Evolutionary conservation across 176 grass and related monocot genomes (phyloP), one percentile per base, ranked within the genome.

Genomic region (Guadua angustifolia): DNA sequence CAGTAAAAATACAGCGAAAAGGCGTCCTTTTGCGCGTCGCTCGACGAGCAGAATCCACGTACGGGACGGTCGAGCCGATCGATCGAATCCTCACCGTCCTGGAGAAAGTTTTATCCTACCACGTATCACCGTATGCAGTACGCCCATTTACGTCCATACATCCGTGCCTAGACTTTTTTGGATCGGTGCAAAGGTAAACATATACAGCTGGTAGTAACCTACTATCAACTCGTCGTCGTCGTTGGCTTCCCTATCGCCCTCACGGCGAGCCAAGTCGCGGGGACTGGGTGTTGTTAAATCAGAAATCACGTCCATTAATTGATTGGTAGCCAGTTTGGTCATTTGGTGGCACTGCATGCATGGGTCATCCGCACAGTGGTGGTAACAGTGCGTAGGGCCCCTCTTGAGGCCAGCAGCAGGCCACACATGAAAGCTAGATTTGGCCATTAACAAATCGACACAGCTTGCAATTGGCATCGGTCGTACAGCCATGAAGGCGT

Each of bases 401-500:
- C 16, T 16, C 44, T 35, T 32, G 82, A 63, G 82, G 87, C 77
- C 70, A 67, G 33, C 62, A 13, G n/a, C 17, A 29, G 77, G 61
- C n/a, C n/a, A 33, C 77, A 80, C 87, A 80, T 89, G 62, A 19
- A 0, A 77, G 69, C 38, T 12, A 3, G 18, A 17, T 13, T 13
- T 29, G 55, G 36, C 83, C 71, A 89, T 76, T 71, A 53, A 39
- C 72, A 3, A 7, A 0, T 45, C 78, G 78, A 86, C 83, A 89
- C 88, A 71, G 16, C 26, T 9, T 38, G 24, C 52, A 10, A 83
- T 77, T 82, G 75, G 24, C 60, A 75, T 86, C 77, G 60, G 12
- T 80, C 84, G 77, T 86, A 86, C 65, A 73, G 18, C 46, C 46
- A 22, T 80, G 45, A 74, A 52, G 52, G 59, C 67, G 32, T 74